Evolutionary conservation across 306 rosid species (phyloP).

Genomic region (Vigna radiata): DNA sequence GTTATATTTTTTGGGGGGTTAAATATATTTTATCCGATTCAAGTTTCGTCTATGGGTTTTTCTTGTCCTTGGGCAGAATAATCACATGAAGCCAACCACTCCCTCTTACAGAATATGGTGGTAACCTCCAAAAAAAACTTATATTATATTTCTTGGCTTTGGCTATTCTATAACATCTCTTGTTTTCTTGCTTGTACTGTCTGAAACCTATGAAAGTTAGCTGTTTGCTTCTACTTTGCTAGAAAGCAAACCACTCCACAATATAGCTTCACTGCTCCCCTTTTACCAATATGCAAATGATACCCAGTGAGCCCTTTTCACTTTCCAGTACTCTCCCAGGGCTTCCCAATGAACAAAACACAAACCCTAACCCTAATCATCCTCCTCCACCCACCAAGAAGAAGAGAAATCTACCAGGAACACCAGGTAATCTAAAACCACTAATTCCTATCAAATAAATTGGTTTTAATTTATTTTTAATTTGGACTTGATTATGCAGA

Average conservation of each 20-base stretch:
- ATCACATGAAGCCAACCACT: slow-evolving; percentile 25
- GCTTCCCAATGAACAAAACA: slow-evolving; percentile 57
- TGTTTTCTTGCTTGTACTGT: slow-evolving; percentile 55
- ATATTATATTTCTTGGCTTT: slow-evolving; percentile 44
- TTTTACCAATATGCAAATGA: slow-evolving; percentile 47
- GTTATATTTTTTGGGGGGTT: not conserved
- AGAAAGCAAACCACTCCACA: not conserved
- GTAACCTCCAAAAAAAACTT: slow-evolving; percentile 49
- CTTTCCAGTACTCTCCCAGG: slow-evolving; percentile 52
- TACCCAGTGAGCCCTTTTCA: slow-evolving; percentile 68
- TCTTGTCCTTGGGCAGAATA: slow-evolving; percentile 64
- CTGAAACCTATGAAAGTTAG: slow-evolving; percentile 53
- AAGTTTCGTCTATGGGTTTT: slow-evolving; percentile 56
- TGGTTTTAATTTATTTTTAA: not conserved
- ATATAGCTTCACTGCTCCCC: slow-evolving; percentile 12
- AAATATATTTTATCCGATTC: slow-evolving; percentile 43
- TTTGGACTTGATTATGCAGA: slow-evolving; percentile 50
- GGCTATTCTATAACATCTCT: slow-evolving; percentile 35
- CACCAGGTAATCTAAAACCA: slow-evolving; percentile 58
- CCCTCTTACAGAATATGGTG: slow-evolving; percentile 32
- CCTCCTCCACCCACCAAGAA: slow-evolving; percentile 59
- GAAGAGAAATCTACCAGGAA: slow-evolving; percentile 89
- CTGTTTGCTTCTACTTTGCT: slow-evolving; percentile 43
- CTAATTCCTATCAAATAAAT: not conserved
- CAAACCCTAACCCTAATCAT: slow-evolving; percentile 60